Conservation (phyloP, 1,284 basidiomycete species). For the Naganishia albida region DNA sequence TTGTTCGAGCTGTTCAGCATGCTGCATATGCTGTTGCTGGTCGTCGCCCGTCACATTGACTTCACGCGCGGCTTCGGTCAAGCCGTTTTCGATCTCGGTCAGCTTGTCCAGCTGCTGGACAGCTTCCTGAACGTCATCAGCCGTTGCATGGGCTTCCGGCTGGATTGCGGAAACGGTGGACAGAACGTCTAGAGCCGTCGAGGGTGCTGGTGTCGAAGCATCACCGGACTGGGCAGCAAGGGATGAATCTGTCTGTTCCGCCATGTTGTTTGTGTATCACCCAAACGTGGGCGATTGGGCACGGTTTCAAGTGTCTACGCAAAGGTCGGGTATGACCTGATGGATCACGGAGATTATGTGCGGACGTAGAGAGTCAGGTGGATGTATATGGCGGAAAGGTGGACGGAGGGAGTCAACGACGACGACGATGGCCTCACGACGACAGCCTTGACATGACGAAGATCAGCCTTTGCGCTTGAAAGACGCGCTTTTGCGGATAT, state of each 20-base stretch:
- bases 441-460: too few relatives aligned
- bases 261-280: slow-evolving; percentile 4
- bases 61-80: slow-evolving; percentile 20
- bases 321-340: not conserved
- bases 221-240: not conserved
- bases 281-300: not conserved
- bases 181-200: not conserved
- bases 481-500: too few relatives aligned
- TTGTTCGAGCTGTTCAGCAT: slow-evolving; percentile 20
- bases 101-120: slow-evolving; percentile 26
- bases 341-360: not conserved
- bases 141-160: slow-evolving; percentile 6
- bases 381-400: not conserved
- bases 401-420: too few relatives aligned
- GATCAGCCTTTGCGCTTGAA: too few relatives aligned
- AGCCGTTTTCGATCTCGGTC: slow-evolving; percentile 26
- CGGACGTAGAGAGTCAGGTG: not conserved
- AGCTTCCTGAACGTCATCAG: slow-evolving; percentile 28
- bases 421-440: too few relatives aligned
- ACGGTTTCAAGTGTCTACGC: not conserved
- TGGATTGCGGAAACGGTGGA: slow-evolving; percentile 4
- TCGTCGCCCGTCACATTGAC: not conserved
- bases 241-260: slow-evolving; percentile 12
- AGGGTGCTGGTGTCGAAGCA: not conserved
- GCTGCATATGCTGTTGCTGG: slow-evolving; percentile 9